These are phyloP conservation scores for Fusarium citri DNA, from an alignment of 2,329 filamentous ascomycete species.

Conservation along the genomic window DNA sequence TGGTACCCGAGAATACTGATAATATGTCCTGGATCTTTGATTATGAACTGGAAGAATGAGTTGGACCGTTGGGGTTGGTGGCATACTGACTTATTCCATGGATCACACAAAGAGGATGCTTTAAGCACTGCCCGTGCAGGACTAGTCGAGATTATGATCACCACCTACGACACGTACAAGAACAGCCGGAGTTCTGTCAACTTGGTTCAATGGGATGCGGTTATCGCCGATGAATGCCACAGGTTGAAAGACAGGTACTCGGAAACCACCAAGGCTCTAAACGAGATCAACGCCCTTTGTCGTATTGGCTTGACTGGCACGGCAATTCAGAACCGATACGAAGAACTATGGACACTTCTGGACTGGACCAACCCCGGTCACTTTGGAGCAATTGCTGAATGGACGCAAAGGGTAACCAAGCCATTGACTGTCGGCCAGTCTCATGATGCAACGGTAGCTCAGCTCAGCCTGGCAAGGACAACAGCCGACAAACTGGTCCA, in stretches of 20 bases:
- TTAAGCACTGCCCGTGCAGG: conserved; percentile 80
- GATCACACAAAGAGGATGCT: conserved; percentile 73
- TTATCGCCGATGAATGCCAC: conserved; percentile 95
- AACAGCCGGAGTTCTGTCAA: conserved; percentile 81
- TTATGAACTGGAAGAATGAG: conserved; percentile 92
- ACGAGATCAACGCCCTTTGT: conserved; percentile 89
- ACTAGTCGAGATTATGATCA: conserved; percentile 89
- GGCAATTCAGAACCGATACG: conserved; percentile 97
- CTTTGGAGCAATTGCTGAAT: conserved; percentile 73
- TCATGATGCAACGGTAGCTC: conserved; percentile 86
- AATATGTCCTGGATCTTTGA: conserved; percentile 87
- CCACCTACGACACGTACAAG: conserved; percentile 91
- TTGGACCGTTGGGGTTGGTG: conserved; percentile 95
- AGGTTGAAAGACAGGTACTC: conserved; percentile 83
- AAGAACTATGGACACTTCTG: conserved; percentile 94
- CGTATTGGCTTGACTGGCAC: conserved; percentile 94
- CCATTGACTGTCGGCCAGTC: conserved; percentile 90
- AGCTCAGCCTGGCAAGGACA: conserved; percentile 82
- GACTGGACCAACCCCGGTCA: conserved; percentile 95
- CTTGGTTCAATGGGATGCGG: conserved; percentile 89
- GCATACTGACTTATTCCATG: conserved; percentile 87
- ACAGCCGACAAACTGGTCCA: conserved; percentile 87
- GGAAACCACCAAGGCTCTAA: conserved; percentile 86
- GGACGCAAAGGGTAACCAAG: conserved; percentile 81
- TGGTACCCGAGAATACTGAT: conserved; percentile 87